phyloP scores from a whole-genome alignment of 228 moss, liverwort and hornwort genomes.

The Sphagnum magellanicum region DNA sequence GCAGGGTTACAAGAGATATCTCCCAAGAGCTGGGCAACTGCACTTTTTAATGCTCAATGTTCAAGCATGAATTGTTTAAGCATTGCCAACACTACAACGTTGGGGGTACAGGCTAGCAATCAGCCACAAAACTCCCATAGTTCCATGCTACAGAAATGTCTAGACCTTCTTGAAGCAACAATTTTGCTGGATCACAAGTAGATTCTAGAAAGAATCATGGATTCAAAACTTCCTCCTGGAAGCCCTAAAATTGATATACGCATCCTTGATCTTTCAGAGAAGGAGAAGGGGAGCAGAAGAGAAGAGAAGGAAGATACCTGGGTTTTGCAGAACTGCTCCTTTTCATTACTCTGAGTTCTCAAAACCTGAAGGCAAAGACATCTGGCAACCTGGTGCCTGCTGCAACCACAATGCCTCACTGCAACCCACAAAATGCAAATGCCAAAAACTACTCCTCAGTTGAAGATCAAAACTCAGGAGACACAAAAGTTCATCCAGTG shows the following conservation, averaged over 20 bases:
- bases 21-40: slow-evolving; percentile 12
- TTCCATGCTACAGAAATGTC: too few species aligned
- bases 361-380: slow-evolving; percentile 3
- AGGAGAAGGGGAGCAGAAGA: slow-evolving; percentile 2
- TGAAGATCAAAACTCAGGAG: background rate
- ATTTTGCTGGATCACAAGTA: too few species aligned
- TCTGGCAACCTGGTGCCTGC: background rate
- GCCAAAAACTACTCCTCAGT: background rate
- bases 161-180: too few species aligned
- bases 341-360: slow-evolving; percentile 31
- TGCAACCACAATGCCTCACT: background rate
- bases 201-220: too few species aligned
- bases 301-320: slow-evolving; percentile 17
- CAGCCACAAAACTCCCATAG: too few species aligned
- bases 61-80: background rate
- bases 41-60: background rate
- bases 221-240: background rate
- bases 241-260: background rate
- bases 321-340: slow-evolving; percentile 35
- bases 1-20: too few species aligned
- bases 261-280: background rate
- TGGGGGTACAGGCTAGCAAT: background rate
- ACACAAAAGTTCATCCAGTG: background rate
- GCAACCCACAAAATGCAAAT: background rate
- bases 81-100: background rate